phyloP scores from a whole-genome alignment of 306 rosid genomes.

The Erythrophleum fordii region DNA sequence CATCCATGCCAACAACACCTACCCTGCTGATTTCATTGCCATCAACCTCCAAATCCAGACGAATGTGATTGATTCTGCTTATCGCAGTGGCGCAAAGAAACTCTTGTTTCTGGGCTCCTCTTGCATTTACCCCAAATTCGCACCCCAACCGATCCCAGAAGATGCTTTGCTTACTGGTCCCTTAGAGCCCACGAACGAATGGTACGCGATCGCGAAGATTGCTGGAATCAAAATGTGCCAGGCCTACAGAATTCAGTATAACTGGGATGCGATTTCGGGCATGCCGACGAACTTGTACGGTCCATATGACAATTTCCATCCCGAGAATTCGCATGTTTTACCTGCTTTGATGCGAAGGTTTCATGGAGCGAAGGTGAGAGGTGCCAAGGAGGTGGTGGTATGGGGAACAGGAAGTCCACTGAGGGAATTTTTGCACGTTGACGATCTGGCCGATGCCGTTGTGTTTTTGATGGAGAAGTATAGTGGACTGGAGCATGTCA shows the following conservation, averaged over 20 bases:
- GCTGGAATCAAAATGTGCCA: constrained; percentile 98
- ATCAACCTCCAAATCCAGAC: constrained; percentile 95
- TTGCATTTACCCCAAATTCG: constrained; percentile 93
- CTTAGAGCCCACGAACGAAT: constrained; percentile 93
- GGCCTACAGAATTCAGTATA: constrained; percentile 82
- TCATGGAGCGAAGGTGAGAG: constrained; percentile 83
- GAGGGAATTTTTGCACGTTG: constrained; percentile 95
- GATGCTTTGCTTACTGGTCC: constrained; percentile 80
- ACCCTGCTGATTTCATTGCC: constrained; percentile 90
- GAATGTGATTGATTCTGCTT: constrained; percentile 80
- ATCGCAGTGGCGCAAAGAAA: constrained; percentile 71
- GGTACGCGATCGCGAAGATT: constrained; percentile 97
- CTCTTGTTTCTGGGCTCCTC: constrained; percentile 90
- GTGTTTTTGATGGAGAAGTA: constrained; percentile 82
- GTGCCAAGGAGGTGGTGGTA: constrained; percentile 87
- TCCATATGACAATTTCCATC: constrained; percentile 84
- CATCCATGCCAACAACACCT: constrained; percentile 92
- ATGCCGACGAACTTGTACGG: constrained; percentile 97
- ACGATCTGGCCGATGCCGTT: constrained; percentile 80
- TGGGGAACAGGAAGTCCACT: constrained; percentile 97
- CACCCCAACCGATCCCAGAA: constrained; percentile 94
- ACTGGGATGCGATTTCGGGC: constrained; percentile 92
- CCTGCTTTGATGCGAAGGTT: constrained; percentile 95
- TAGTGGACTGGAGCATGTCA: constrained; percentile 78
- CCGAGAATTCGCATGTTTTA: constrained; percentile 89